Base-by-base conservation (phyloP, 129 eudicot species). In the Flaveria brownii region DNA sequence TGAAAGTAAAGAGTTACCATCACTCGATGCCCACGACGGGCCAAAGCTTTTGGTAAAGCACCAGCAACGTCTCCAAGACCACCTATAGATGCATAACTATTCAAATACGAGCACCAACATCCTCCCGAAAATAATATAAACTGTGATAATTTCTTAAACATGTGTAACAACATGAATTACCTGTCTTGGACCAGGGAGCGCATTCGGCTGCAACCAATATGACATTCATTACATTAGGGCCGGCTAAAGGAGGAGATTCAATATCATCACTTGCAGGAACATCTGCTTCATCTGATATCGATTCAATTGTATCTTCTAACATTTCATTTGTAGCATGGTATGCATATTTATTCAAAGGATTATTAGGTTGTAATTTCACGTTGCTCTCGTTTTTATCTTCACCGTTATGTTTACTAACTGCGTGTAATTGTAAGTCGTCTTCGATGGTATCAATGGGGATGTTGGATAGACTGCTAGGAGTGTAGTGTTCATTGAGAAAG, bases 11-110 rank as follows among this genome's bases (percentile, higher is more conserved):
- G 41, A 13, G 49, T 86, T 87, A 93, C 98, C 98, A 93, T 93
- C 77, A 93, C 98, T 73, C 98, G 80, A 74, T 93, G 98, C 49
- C 97, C 98, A 41, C 97, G 93, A 50, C 87, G 84, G 73, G 98
- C 98, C 85, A 93, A 91, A 69, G 98, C 97, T 85, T 93, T 93
- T 20, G 98, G 98, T 84, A 93, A 87, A 49, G 98, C 91, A 5
- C 97, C 98, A 74, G 93, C 97, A 84, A 93, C 98, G 90, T 93
- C 98, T 76, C 97, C 98, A 82, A 93, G 98, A 78, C 98, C 98
- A 91, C 98, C 98, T 93, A 81, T n/a, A 42, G 28, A 61, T 28
- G 15, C 69, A 63, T 15, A 30, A 30, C 5, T 15, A 36, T 63
- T 63, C 42, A 30, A 14, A 63, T 63, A 28, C 46, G 6, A 0